Evolutionary conservation across 2,329 filamentous ascomycete genomes (phyloP), one percentile per base, ranked within the genome.

Genomic region (Penicillium vulpinum): DNA sequence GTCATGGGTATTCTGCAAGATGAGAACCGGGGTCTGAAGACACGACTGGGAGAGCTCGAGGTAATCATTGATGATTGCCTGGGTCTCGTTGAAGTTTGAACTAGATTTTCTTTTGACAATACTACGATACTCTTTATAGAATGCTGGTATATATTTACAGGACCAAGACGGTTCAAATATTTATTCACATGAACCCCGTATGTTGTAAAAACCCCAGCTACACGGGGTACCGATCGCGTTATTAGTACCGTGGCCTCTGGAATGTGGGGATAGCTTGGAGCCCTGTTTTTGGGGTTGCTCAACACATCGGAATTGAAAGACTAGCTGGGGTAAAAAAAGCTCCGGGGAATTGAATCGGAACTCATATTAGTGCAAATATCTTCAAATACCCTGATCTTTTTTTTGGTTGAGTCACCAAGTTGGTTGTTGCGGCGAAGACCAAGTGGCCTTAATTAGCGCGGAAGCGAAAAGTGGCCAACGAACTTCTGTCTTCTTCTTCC

Each of bases 61-160:
- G 71, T 75, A 40, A 79, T 79, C 21, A 75, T 86, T 48, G 83
- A 87, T 53, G 80, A 82, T 40, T 83, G 81, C 48, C 75, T 87
- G 61, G 79, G 81, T 57, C 72, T 85, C 49, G 80, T 85, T 55
- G 75, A 73, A 5, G 67, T 70, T 46, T 72, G 58, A 66, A 26
- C 18, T 18, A 21, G 39, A 44, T 44, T 47, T 53, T 36, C 8
- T 39, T 57, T 26, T 38, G 39, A 24, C 4, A 28, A 35, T 46
- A 56, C 39, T 35, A 51, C n/a, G n/a, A n/a, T 45, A 38, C 40
- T 62, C 59, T 56, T 41, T 57, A 59, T 46, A 57, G 43, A 57
- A 57, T 54, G 46, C 43, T 39, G 44, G 51, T 18, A 46, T 48
- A 36, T 39, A 33, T 41, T 43, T 53, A 46, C 11, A 35, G 0